These are phyloP conservation scores for Pyrenochaeta sp. DNA, from an alignment of 2,329 filamentous ascomycete genomes.

Conservation along the genomic window DNA sequence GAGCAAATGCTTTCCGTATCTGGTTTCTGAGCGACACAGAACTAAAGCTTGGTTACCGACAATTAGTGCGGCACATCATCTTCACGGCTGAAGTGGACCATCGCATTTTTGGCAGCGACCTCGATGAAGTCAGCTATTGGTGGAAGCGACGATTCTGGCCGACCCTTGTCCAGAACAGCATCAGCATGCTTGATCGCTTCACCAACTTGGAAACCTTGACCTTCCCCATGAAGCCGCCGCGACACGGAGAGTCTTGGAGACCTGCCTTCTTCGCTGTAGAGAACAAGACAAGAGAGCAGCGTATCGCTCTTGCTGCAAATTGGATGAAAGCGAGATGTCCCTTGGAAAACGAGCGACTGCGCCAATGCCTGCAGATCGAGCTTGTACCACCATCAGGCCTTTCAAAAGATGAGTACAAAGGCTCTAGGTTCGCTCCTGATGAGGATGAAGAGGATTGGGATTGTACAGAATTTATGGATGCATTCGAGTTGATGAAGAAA, in stretches of 20 bases:
- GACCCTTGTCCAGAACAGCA: slow-evolving; percentile 25
- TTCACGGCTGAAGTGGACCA: slow-evolving; percentile 32
- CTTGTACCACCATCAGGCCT: slow-evolving; percentile 24
- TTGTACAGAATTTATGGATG: slow-evolving; percentile 33
- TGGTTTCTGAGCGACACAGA: slow-evolving; percentile 22
- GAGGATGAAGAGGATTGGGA: slow-evolving; percentile 37
- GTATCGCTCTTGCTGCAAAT: slow-evolving; percentile 32
- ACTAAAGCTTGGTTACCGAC: slow-evolving; percentile 27
- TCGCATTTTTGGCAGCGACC: slow-evolving; percentile 30
- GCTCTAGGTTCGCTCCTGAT: slow-evolving; percentile 29
- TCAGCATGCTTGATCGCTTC: slow-evolving; percentile 28
- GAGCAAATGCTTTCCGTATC: slow-evolving; percentile 55
- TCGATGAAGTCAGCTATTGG: slow-evolving; percentile 36
- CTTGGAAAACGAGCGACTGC: slow-evolving; percentile 29
- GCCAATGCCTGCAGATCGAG: slow-evolving; percentile 35
- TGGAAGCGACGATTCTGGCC: slow-evolving; percentile 45
- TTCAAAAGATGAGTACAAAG: slow-evolving; percentile 25
- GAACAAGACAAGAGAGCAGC: slow-evolving; percentile 36
- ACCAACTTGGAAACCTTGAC: slow-evolving; percentile 34
- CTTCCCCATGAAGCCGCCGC: slow-evolving; percentile 33
- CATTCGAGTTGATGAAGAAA: slow-evolving; percentile 26
- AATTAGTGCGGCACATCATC: slow-evolving; percentile 30
- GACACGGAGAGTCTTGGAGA: slow-evolving; percentile 22
- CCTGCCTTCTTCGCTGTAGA: slow-evolving; percentile 37
- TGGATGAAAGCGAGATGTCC: slow-evolving; percentile 37